Conservation (phyloP, 1,284 basidiomycete genomes). For the Somion occarium region DNA sequence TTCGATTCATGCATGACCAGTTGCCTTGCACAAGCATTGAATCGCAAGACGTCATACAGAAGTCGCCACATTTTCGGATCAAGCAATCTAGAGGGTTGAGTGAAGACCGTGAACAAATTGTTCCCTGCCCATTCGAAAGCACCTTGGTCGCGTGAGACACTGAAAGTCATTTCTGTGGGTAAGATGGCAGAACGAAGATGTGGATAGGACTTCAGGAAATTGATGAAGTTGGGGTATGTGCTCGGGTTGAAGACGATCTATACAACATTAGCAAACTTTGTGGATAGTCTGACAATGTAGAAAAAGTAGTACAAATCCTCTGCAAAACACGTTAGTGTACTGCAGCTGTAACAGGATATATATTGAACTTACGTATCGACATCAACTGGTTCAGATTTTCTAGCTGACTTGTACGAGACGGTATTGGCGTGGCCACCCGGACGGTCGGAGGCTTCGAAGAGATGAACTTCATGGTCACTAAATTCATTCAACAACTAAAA, state of each 20-base stretch:
- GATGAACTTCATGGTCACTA: constrained; percentile 74
- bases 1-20: constrained; percentile 28
- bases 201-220: constrained; percentile 54
- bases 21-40: constrained; percentile 63
- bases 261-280: too few species aligned
- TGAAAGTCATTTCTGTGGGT: constrained; percentile 77
- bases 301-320: too few species aligned
- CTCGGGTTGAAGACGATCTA: constrained; percentile 78
- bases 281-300: too few species aligned
- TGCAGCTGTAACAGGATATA: neutral
- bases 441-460: constrained; percentile 68
- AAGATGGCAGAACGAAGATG: constrained; percentile 42
- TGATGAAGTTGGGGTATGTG: constrained; percentile 81
- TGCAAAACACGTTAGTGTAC: neutral
- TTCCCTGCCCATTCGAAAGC: constrained; percentile 75
- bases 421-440: constrained; percentile 83
- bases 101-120: constrained; percentile 59
- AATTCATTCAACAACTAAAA: constrained; percentile 75
- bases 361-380: constrained; percentile 65
- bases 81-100: constrained; percentile 56
- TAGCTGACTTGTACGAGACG: constrained; percentile 46
- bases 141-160: constrained; percentile 65
- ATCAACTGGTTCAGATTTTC: constrained; percentile 35
- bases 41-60: constrained; percentile 74
- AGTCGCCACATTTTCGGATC: constrained; percentile 72